These are phyloP conservation scores for Fusarium floridanum DNA, from an alignment of 2,329 filamentous ascomycete genomes.

Conservation along the genomic window DNA sequence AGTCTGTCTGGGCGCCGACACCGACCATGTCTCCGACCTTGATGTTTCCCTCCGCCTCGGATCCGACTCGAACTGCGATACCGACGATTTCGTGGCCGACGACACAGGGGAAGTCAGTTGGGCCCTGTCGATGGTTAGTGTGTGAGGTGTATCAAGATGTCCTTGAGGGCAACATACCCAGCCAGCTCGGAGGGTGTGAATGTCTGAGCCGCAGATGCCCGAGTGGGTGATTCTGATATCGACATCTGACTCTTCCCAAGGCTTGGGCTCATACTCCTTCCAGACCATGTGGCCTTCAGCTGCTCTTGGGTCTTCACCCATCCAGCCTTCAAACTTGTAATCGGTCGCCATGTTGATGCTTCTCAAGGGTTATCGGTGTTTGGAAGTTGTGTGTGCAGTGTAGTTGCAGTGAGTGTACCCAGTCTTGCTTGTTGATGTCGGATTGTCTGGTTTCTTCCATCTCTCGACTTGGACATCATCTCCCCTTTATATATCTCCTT, in stretches of 20 bases:
- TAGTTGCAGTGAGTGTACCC: neutral
- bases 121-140: conserved; percentile 24
- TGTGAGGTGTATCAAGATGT: neutral
- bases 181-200: conserved; percentile 70
- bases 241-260: conserved; percentile 74
- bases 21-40: conserved; percentile 75
- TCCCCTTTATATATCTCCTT: conserved; percentile 1
- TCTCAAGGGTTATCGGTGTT: neutral
- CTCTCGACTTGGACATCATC: neutral
- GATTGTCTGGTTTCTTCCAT: neutral
- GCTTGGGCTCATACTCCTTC: conserved; percentile 71
- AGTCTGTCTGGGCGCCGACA: conserved; percentile 76
- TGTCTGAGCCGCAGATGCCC: conserved; percentile 73
- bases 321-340: conserved; percentile 66
- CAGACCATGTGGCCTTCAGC: conserved; percentile 67
- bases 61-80: conserved; percentile 66
- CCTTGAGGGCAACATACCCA: conserved; percentile 52
- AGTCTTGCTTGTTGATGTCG: neutral
- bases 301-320: conserved; percentile 57
- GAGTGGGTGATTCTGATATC: conserved; percentile 76
- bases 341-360: conserved; percentile 33
- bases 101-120: conserved; percentile 56
- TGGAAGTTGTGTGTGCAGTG: neutral
- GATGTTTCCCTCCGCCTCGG: conserved; percentile 59
- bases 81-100: conserved; percentile 78